Percentiles rank a stretch among this genome's conserved stretches.
phyloP scores from a whole-genome alignment of 1,284 basidiomycete species.

The Kalmanozyma brasiliensis region DNA sequence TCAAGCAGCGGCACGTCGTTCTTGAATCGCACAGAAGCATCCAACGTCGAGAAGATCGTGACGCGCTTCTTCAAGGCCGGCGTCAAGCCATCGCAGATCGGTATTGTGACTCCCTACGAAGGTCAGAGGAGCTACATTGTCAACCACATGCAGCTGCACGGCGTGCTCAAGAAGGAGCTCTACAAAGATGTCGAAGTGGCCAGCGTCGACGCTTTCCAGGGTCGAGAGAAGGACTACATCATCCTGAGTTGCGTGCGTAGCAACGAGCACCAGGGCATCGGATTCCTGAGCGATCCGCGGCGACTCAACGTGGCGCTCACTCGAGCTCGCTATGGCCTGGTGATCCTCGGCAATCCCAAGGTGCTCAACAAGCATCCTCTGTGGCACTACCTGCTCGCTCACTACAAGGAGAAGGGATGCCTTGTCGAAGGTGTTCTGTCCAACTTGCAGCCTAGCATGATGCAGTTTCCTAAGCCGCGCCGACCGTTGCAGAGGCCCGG shows the following conservation, averaged over 20 bases:
- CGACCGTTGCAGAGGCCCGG: constrained; percentile 62
- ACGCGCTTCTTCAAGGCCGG: constrained; percentile 99
- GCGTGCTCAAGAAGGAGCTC: constrained; percentile 95
- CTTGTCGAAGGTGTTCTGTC: constrained; percentile 96
- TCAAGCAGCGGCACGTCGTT: constrained; percentile 98
- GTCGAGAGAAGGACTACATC: constrained; percentile 99
- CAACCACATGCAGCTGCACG: constrained; percentile 99
- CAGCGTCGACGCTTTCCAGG: constrained; percentile 98
- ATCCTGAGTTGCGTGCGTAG: constrained; percentile 98
- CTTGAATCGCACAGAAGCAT: constrained; percentile 97
- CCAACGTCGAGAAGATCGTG: constrained; percentile 99
- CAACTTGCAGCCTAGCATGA: constrained; percentile 97
- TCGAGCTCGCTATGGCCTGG: constrained; percentile 95
- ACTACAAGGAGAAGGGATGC: constrained; percentile 95
- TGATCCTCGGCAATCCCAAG: constrained; percentile 97
- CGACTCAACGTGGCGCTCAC: constrained; percentile 97
- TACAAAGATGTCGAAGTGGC: constrained; percentile 99
- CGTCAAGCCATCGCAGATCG: constrained; percentile 92
- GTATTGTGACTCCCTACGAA: constrained; percentile 98
- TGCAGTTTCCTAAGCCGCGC: constrained; percentile 77
- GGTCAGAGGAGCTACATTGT: constrained; percentile 99
- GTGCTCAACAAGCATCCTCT: constrained; percentile 89
- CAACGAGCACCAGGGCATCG: constrained; percentile 99
- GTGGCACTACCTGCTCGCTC: constrained; percentile 97
- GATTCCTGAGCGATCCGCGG: constrained; percentile 97